phyloP scores from a whole-genome alignment of 1,284 basidiomycete genomes.

The Singerocomus inundabilis region DNA sequence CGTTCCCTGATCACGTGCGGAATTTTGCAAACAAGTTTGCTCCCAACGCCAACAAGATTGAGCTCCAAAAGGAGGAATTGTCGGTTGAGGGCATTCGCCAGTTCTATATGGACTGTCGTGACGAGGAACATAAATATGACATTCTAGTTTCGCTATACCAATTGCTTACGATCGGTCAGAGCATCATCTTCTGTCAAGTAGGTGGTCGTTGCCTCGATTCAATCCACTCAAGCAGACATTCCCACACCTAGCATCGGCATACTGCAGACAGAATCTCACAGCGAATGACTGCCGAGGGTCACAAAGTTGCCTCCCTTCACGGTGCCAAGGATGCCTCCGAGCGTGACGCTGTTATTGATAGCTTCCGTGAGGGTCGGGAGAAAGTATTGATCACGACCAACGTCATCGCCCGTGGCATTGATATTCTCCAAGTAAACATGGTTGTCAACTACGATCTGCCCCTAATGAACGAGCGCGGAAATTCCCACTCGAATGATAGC shows the following conservation, averaged over 20 bases:
- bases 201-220: constrained; percentile 20
- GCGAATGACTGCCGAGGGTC: constrained; percentile 90
- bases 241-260: constrained; percentile 65
- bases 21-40: constrained; percentile 90
- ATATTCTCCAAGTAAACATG: constrained; percentile 99
- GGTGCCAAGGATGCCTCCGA: constrained; percentile 89
- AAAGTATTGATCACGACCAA: constrained; percentile 99
- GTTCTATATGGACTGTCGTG: constrained; percentile 94
- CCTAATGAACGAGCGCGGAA: constrained; percentile 68
- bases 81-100: constrained; percentile 95
- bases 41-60: constrained; percentile 94
- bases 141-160: constrained; percentile 91
- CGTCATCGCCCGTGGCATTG: constrained; percentile 97
- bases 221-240: constrained; percentile 1
- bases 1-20: constrained; percentile 93
- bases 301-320: constrained; percentile 95
- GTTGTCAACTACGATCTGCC: constrained; percentile 99
- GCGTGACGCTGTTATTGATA: constrained; percentile 91
- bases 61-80: constrained; percentile 92
- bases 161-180: constrained; percentile 92
- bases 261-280: constrained; percentile 92
- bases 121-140: constrained; percentile 94
- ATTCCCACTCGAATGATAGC: constrained; percentile 42
- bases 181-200: constrained; percentile 95
- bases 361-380: constrained; percentile 93